Evolutionary conservation across 768 basidiomycete genomes (phyloP), one percentile per base, ranked within the genome.

Genomic region (Botryobasidium botryosum): DNA sequence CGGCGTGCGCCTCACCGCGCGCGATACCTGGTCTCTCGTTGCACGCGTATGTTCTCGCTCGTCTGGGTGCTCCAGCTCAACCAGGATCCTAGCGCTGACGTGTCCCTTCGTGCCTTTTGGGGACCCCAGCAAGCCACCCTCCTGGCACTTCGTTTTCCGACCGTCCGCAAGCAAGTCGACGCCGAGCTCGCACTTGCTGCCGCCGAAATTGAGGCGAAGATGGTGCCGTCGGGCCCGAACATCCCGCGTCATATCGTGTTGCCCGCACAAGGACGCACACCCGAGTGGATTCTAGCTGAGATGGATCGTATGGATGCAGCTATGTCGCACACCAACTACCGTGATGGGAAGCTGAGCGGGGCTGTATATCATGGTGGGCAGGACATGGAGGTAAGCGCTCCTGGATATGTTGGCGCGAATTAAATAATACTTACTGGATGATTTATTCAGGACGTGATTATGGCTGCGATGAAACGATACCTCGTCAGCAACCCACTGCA

Each of bases 401-500:
- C 35, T 33, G 35, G 35, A 18, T 43, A 44, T n/a, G 45, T 37
- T 31, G 31, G 29, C n/a, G n/a, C n/a, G n/a, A n/a, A n/a, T n/a
- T n/a, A n/a, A n/a, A n/a, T n/a, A n/a, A n/a, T n/a, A n/a, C n/a
- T n/a, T n/a, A n/a, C n/a, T n/a, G n/a, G n/a, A n/a, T n/a, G n/a
- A n/a, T n/a, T 12, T 39, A 39, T 13, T 39, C 39, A 76, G 53
- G 72, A 70, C 44, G 68, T 94, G 41, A 77, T 92, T 51, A 74
- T 79, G 18, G 68, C 79, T 4, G 87, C 88, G 0, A 84, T 85
- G 55, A 67, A 75, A 49, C 74, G 75, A 41, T 94, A 90, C 52
- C 75, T 78, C 37, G 74, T 88, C 41, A 81, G 83, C 23, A 90
- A 92, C 55, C 87, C 90, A 2, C 67, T 96, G 7, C 90, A 96